Percentiles rank a stretch among this genome's conserved stretches.
These are phyloP conservation scores for Dipodascus geniculatus DNA, from an alignment of 805 yeast species.

Conservation along the genomic window DNA sequence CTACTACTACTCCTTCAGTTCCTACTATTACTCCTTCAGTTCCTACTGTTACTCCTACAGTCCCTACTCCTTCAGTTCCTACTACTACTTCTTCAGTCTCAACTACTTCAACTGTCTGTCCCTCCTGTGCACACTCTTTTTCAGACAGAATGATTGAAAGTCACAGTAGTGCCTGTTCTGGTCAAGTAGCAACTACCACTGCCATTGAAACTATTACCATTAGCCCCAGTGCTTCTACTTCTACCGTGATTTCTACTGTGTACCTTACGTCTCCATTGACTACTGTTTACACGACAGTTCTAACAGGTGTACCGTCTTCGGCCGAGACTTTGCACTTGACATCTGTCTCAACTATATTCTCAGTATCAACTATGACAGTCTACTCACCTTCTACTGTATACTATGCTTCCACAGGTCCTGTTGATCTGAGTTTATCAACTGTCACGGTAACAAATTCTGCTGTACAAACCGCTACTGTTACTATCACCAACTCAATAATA, in stretches of 20 bases:
- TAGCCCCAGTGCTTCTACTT: not conserved
- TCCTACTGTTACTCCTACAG: not conserved
- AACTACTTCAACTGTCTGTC: not conserved
- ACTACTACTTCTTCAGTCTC: not conserved
- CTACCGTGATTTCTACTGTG: too few species aligned
- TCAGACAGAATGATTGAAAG: too few species aligned
- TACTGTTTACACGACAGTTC: not conserved
- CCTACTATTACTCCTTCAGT: not conserved
- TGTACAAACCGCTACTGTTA: not conserved
- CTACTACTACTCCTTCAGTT: not conserved
- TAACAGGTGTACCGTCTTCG: too few species aligned
- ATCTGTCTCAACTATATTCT: too few species aligned
- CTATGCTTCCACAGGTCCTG: too few species aligned
- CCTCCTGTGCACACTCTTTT: too few species aligned
- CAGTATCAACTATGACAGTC: too few species aligned
- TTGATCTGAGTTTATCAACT: too few species aligned
- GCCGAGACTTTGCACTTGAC: too few species aligned
- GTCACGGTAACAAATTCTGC: not conserved
- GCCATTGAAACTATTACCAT: not conserved
- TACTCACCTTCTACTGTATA: too few species aligned
- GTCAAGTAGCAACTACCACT: not conserved
- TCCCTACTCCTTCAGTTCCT: not conserved
- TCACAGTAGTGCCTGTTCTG: too few species aligned
- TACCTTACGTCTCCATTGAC: not conserved
- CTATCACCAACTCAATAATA: not conserved